Conservation (phyloP, 768 basidiomycete genomes). For the Amanita rimosa region DNA sequence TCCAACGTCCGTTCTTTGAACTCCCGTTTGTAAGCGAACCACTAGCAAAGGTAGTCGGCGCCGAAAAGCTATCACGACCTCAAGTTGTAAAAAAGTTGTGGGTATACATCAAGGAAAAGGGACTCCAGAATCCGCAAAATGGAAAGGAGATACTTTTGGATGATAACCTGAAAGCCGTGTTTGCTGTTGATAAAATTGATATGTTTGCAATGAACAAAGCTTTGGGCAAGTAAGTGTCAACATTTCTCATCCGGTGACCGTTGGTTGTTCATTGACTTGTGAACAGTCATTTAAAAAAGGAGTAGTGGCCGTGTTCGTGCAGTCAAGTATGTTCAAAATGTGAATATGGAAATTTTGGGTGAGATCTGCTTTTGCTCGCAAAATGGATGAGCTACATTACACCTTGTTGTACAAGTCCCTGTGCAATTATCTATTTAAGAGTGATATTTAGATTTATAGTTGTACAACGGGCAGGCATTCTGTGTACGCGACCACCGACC, state of each 20-base stretch:
- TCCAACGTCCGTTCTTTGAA: constrained; percentile 7
- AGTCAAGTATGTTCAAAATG: neutral
- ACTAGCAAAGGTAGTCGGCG: constrained; percentile 56
- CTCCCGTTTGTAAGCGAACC: constrained; percentile 42
- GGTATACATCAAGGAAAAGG: constrained; percentile 75
- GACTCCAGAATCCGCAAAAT: constrained; percentile 78
- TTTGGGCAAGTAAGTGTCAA: constrained; percentile 51
- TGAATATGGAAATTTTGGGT: neutral
- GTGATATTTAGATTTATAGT: too few relatives aligned
- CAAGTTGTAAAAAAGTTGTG: constrained; percentile 88
- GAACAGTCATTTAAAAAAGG: neutral
- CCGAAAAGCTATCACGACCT: constrained; percentile 66
- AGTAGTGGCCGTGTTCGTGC: neutral
- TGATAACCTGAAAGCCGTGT: constrained; percentile 55
- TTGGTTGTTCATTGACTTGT: neutral
- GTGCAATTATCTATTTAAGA: too few relatives aligned
- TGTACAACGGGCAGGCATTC: too few relatives aligned
- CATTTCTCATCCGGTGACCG: neutral
- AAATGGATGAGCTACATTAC: too few relatives aligned
- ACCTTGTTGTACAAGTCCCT: too few relatives aligned
- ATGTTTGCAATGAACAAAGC: constrained; percentile 97
- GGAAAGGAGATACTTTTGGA: constrained; percentile 84
- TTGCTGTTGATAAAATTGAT: constrained; percentile 71
- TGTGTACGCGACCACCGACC: constrained; percentile 64
- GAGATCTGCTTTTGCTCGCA: too few relatives aligned